Conservation (phyloP, 163 green algal species). For the Chlorella variabilis region DNA sequence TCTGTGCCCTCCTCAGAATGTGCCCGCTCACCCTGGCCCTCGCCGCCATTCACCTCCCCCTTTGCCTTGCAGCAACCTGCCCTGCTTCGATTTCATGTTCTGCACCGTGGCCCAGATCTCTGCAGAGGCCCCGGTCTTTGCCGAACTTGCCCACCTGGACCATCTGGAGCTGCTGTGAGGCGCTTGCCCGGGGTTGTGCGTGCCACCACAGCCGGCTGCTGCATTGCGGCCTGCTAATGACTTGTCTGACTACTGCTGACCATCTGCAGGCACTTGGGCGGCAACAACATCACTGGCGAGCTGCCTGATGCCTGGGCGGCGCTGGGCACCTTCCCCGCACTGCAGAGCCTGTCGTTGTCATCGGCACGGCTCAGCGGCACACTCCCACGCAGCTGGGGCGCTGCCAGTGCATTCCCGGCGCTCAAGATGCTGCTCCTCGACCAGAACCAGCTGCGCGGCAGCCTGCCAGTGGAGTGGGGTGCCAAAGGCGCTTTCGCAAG, state of each 20-base stretch:
- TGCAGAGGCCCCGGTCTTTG: not conserved
- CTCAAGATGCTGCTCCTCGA: constrained; percentile 16
- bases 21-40: too few relatives aligned
- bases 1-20: too few relatives aligned
- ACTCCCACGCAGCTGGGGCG: constrained; percentile 40
- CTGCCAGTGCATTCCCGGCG: constrained; percentile 34
- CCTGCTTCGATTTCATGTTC: constrained; percentile 20
- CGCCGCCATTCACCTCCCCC: not conserved
- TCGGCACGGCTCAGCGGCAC: constrained; percentile 24
- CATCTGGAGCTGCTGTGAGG: constrained; percentile 15
- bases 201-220: not conserved
- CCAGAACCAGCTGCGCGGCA: not conserved
- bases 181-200: too few relatives aligned
- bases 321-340: constrained; percentile 35
- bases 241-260: not conserved
- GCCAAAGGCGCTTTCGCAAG: not conserved
- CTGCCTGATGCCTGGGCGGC: constrained; percentile 43
- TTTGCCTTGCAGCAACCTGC: constrained; percentile 10
- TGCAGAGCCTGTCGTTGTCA: constrained; percentile 21
- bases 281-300: constrained; percentile 41
- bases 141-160: constrained; percentile 6
- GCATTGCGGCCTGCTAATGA: not conserved
- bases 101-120: not conserved
- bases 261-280: constrained; percentile 16
- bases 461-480: constrained; percentile 10